A percentile compares a stretch with the other conserved stretches of the same genome.
Conservation (phyloP, 1,284 basidiomycete species). For the Sporisorium sorghi region DNA sequence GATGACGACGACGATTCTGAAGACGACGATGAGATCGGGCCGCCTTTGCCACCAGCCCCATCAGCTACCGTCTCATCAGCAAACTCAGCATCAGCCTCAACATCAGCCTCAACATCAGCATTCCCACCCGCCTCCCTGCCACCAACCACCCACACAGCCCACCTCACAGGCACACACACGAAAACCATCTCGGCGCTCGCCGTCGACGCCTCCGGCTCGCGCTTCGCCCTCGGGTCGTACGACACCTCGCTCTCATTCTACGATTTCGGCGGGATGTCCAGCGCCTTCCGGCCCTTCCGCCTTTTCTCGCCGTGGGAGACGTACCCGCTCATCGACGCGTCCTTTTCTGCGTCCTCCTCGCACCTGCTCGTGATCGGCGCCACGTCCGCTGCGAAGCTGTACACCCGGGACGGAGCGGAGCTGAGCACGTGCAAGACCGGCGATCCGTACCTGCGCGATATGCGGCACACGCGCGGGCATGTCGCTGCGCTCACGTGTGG, state of each 20-base stretch:
- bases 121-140: conserved; percentile 4
- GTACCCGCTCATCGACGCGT: conserved; percentile 73
- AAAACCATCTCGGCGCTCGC: conserved; percentile 91
- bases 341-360: conserved; percentile 31
- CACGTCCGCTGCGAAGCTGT: conserved; percentile 87
- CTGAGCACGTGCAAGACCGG: conserved; percentile 79
- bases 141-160: conserved; percentile 34
- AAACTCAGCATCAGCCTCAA: too few relatives aligned
- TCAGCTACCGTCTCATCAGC: too few relatives aligned
- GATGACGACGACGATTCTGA: conserved; percentile 17
- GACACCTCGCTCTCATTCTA: conserved; percentile 98
- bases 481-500: conserved; percentile 91
- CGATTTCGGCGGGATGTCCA: conserved; percentile 99
- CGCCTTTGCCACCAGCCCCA: background rate
- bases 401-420: conserved; percentile 72
- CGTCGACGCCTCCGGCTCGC: conserved; percentile 90
- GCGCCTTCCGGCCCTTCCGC: conserved; percentile 87
- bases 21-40: conserved; percentile 25
- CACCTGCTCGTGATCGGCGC: conserved; percentile 76
- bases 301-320: conserved; percentile 92
- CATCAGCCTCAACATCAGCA: background rate
- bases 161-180: conserved; percentile 86
- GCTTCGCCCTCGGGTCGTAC: conserved; percentile 88
- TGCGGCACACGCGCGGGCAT: conserved; percentile 96
- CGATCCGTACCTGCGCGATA: conserved; percentile 96